Conservation (phyloP, 2,329 filamentous ascomycete genomes). For the Colletotrichum agaves region DNA sequence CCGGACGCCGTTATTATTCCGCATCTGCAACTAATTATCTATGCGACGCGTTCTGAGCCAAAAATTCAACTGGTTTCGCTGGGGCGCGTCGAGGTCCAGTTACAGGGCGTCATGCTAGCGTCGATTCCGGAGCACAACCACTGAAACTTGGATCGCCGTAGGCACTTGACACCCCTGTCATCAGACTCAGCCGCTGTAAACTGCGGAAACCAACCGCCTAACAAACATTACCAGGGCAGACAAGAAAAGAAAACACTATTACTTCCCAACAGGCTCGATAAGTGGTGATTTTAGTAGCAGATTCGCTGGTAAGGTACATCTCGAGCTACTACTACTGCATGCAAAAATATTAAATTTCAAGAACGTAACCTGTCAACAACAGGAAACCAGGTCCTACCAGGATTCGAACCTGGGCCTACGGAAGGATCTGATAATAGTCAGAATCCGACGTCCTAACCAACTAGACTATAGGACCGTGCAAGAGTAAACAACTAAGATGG, state of each 20-base stretch:
- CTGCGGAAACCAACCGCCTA: background rate
- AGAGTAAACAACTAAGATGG: fast-evolving
- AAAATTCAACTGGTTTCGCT: background rate
- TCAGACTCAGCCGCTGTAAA: background rate
- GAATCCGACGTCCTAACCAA: constrained; percentile 36
- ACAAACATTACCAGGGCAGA: too few relatives aligned
- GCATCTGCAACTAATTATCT: background rate
- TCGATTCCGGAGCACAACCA: constrained; percentile 6
- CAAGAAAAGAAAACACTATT: too few relatives aligned
- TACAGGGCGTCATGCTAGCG: constrained; percentile 11
- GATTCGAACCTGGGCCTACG: constrained; percentile 36
- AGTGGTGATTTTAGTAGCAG: too few relatives aligned
- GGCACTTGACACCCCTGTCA: background rate
- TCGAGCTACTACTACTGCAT: too few relatives aligned
- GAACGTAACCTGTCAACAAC: fast-evolving
- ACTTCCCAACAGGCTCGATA: too few relatives aligned
- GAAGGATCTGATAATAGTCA: constrained; percentile 15
- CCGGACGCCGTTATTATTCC: background rate
- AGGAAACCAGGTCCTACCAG: constrained; percentile 11
- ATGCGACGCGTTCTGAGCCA: background rate
- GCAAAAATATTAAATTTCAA: background rate
- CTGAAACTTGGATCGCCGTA: constrained; percentile 19
- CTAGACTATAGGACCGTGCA: constrained; percentile 31
- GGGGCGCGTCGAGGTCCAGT: background rate
- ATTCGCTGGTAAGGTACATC: too few relatives aligned